Evolutionary conservation across 192 early-diverging fungal species (phyloP).

Genomic region (Chytriomyces hyalinus): DNA sequence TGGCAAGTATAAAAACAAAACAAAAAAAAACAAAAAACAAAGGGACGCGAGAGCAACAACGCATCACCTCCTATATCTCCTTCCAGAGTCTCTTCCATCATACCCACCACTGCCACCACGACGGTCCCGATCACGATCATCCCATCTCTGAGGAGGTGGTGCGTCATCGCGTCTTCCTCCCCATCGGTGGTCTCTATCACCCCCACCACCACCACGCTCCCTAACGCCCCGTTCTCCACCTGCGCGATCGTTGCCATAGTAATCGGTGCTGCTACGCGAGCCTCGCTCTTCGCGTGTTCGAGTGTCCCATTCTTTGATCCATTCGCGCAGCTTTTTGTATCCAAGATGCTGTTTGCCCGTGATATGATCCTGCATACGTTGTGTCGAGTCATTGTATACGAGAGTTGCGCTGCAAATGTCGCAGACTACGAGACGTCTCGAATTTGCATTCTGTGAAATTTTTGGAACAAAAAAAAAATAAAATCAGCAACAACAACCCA

Average conservation of each 20-base stretch:
- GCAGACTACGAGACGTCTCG: constrained; percentile 80
- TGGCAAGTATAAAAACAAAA: background rate
- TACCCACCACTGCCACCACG: background rate
- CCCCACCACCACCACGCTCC: constrained; percentile 24
- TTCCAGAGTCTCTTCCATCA: background rate
- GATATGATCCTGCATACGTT: constrained; percentile 79
- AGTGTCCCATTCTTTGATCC: constrained; percentile 69
- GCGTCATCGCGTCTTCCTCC: constrained; percentile 45
- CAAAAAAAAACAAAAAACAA: background rate
- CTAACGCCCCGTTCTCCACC: background rate
- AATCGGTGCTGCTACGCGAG: background rate
- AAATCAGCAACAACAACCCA: background rate
- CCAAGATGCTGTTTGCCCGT: constrained; percentile 87
- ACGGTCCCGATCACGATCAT: constrained; percentile 37
- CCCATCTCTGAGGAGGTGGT: constrained; percentile 31
- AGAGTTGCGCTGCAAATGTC: constrained; percentile 84
- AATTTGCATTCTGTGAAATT: constrained; percentile 46
- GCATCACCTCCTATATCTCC: background rate
- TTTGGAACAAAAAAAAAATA: background rate
- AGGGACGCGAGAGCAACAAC: background rate
- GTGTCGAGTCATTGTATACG: constrained; percentile 82
- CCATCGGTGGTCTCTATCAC: constrained; percentile 37
- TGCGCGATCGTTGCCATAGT: constrained; percentile 19
- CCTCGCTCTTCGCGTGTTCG: constrained; percentile 51
- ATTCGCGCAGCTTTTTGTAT: constrained; percentile 76